phyloP scores from a whole-genome alignment of 2,329 filamentous ascomycete genomes.

The Aureobasidium sp. region DNA sequence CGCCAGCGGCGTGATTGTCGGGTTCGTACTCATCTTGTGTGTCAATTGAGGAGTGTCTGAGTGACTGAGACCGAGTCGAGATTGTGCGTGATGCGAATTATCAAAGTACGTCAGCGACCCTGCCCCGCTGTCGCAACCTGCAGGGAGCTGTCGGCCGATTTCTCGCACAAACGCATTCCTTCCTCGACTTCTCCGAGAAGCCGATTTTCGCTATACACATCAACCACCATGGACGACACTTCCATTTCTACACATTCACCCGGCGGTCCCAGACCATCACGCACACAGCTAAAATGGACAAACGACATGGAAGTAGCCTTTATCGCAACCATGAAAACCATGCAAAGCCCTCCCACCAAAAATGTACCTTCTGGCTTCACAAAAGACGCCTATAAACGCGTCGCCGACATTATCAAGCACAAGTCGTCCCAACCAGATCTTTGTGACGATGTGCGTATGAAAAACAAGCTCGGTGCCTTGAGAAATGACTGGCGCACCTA shows the following conservation, averaged over 20 bases:
- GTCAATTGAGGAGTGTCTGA: background rate
- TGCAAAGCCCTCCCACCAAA: background rate
- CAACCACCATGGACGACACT: background rate
- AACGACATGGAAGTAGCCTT: background rate
- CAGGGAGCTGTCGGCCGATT: background rate
- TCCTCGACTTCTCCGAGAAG: slow-evolving; percentile 3
- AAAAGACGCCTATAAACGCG: slow-evolving; percentile 4
- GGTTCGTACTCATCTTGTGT: slow-evolving; percentile 1
- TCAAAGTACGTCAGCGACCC: slow-evolving; percentile 4
- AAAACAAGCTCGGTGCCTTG: slow-evolving; percentile 5
- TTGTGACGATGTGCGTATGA: background rate
- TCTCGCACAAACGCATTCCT: background rate
- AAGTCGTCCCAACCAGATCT: background rate
- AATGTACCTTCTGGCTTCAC: slow-evolving; percentile 2
- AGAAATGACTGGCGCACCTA: background rate
- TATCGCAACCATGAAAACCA: background rate
- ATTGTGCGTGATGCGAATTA: background rate
- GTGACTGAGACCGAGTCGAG: background rate
- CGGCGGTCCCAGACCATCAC: background rate
- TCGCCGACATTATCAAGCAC: slow-evolving; percentile 1
- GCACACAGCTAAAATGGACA: slow-evolving; percentile 9
- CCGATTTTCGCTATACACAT: background rate
- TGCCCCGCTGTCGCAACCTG: background rate
- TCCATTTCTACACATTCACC: background rate
- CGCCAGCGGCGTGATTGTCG: slow-evolving; percentile 38